Conservation (phyloP, 139 green algal species). For the Closterium sp. region DNA sequence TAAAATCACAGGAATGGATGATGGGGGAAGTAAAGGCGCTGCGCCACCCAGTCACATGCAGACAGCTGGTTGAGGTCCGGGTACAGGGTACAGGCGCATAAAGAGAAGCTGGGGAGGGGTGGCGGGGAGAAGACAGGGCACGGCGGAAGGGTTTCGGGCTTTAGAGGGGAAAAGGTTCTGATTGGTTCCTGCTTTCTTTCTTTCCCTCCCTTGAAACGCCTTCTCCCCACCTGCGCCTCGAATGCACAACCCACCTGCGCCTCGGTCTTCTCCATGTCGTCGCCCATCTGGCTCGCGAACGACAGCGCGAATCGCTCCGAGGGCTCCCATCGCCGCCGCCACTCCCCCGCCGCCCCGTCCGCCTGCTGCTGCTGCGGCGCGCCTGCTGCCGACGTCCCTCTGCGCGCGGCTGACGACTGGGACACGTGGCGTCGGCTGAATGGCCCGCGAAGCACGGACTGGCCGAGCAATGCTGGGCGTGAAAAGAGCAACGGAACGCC, state of each 20-base stretch:
- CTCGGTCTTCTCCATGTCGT: neutral
- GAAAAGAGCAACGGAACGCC: neutral
- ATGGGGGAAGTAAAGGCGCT: neutral
- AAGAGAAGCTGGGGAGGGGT: neutral
- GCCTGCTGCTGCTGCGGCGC: neutral
- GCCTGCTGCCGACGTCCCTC: neutral
- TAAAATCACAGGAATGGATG: too few species aligned
- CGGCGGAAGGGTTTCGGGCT: neutral
- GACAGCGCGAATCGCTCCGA: neutral
- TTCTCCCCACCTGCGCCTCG: too few species aligned
- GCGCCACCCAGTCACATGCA: too few species aligned
- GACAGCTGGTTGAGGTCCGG: neutral
- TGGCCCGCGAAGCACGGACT: neutral
- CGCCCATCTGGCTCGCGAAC: neutral
- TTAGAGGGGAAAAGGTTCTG: neutral
- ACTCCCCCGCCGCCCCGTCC: neutral
- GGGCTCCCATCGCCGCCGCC: neutral
- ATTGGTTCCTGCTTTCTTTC: neutral
- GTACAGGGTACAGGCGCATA: neutral
- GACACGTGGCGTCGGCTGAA: neutral
- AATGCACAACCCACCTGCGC: neutral
- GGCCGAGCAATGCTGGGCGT: neutral
- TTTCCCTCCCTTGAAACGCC: neutral
- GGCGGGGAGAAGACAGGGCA: neutral
- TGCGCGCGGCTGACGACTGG: neutral